Conservation (phyloP, 805 yeast species). For the Naumovozyma dairenensis region DNA sequence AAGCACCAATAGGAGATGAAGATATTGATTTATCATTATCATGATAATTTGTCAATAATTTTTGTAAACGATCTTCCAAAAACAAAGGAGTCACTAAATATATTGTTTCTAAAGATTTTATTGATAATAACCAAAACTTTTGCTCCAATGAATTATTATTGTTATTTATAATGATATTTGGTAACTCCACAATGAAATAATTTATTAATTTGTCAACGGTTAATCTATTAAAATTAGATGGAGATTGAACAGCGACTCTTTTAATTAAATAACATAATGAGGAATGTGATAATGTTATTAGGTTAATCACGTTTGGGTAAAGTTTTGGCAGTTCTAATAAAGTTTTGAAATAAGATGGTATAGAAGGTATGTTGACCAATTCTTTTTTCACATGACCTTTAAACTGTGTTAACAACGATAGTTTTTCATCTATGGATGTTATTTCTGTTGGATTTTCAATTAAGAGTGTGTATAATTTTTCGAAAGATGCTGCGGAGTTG, state of each 20-base stretch:
- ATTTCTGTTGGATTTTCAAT: too few relatives aligned
- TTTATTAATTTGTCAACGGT: slow-evolving; percentile 7
- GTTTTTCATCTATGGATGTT: slow-evolving; percentile 10
- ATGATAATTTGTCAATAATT: slow-evolving; percentile 1
- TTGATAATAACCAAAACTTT: slow-evolving; percentile 24
- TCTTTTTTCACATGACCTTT: slow-evolving; percentile 31
- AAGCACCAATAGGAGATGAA: too few relatives aligned
- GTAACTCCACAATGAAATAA: slow-evolving; percentile 10
- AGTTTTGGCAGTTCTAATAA: slow-evolving; percentile 9
- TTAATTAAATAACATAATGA: slow-evolving; percentile 37
- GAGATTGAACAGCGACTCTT: slow-evolving; percentile 33
- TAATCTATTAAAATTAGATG: slow-evolving; percentile 11
- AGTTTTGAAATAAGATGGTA: slow-evolving; percentile 20
- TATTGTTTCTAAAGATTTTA: slow-evolving; percentile 26
- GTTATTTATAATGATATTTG: slow-evolving; percentile 1
- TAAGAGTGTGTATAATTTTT: too few relatives aligned
- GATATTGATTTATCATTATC: background rate
- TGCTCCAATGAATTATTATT: slow-evolving; percentile 4
- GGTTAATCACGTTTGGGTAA: slow-evolving; percentile 2
- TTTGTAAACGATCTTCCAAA: slow-evolving; percentile 7
- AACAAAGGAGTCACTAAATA: slow-evolving; percentile 18
- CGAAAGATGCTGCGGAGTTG: too few relatives aligned
- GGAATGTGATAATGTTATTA: slow-evolving; percentile 29
- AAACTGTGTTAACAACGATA: slow-evolving; percentile 17
- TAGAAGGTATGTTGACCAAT: slow-evolving; percentile 17